Evolutionary conservation across 2,329 filamentous ascomycete genomes (phyloP).

Genomic region (Alternaria brassicicola): DNA sequence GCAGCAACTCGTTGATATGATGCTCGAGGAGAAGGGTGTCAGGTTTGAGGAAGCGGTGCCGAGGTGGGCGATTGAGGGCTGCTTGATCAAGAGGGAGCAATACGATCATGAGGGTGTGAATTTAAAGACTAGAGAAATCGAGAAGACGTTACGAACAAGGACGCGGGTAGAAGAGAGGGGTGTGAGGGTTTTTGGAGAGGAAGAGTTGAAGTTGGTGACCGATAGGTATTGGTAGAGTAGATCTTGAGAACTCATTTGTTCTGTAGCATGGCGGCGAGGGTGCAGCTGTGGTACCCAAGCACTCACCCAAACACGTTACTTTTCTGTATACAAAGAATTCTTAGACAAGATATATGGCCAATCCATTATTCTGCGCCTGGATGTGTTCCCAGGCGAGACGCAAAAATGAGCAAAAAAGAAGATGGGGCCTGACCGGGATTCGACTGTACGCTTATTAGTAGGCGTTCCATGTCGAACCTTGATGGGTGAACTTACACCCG

Average conservation of each 20-base stretch:
- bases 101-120: conserved; percentile 40
- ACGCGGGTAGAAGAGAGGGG: conserved; percentile 36
- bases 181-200: conserved; percentile 29
- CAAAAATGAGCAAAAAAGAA: conserved; percentile 14
- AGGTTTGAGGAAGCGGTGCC: conserved; percentile 36
- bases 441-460: conserved; percentile 27
- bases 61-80: conserved; percentile 42
- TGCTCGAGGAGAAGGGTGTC: conserved; percentile 31
- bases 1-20: conserved; percentile 30
- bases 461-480: conserved; percentile 11
- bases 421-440: conserved; percentile 38
- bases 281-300: not conserved
- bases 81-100: conserved; percentile 40
- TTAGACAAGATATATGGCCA: not conserved
- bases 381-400: not conserved
- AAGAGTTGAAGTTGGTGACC: conserved; percentile 31
- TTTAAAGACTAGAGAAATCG: conserved; percentile 30
- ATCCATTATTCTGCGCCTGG: too few relatives aligned
- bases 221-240: conserved; percentile 31
- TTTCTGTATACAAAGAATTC: not conserved
- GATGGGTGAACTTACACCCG: conserved; percentile 33
- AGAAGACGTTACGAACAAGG: conserved; percentile 32
- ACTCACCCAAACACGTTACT: not conserved
- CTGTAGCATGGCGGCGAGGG: not conserved
- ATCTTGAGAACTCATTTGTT: not conserved